Evolutionary conservation across 179 eudicot species (phyloP).

Genomic region (Camellia oleifera): DNA sequence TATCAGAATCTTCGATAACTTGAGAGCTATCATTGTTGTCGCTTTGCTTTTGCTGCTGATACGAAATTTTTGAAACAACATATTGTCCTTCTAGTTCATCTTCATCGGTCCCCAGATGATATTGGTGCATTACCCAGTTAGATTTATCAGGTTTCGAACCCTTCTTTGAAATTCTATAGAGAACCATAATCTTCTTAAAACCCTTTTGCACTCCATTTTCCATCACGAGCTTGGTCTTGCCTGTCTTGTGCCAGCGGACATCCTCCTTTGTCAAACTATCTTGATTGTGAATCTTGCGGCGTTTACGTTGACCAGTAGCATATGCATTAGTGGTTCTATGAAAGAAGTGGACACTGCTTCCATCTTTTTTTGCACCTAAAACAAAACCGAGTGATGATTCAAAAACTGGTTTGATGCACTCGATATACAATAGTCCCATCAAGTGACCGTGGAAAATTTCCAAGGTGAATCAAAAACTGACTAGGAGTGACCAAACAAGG

Average conservation of each 20-base stretch:
- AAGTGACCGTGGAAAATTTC: neutral
- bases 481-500: constrained; percentile 9
- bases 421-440: neutral
- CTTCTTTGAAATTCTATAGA: constrained; percentile 48
- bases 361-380: constrained; percentile 77
- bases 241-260: constrained; percentile 98
- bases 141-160: constrained; percentile 72
- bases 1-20: constrained; percentile 28
- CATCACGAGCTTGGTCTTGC: constrained; percentile 63
- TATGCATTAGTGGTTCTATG: constrained; percentile 71
- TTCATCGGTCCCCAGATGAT: constrained; percentile 72
- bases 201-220: constrained; percentile 72
- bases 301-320: constrained; percentile 68
- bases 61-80: constrained; percentile 75
- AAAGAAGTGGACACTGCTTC: constrained; percentile 64
- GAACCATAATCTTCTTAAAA: constrained; percentile 89
- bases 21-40: constrained; percentile 27
- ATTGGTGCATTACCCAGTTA: constrained; percentile 97
- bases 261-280: constrained; percentile 25
- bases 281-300: constrained; percentile 58
- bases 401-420: neutral
- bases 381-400: constrained; percentile 6
- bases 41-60: constrained; percentile 47
- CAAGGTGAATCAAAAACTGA: constrained; percentile 2
- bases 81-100: constrained; percentile 76